Evolutionary conservation across 2,329 filamentous ascomycete species (phyloP).

Genomic region (Ophiostoma sp.): DNA sequence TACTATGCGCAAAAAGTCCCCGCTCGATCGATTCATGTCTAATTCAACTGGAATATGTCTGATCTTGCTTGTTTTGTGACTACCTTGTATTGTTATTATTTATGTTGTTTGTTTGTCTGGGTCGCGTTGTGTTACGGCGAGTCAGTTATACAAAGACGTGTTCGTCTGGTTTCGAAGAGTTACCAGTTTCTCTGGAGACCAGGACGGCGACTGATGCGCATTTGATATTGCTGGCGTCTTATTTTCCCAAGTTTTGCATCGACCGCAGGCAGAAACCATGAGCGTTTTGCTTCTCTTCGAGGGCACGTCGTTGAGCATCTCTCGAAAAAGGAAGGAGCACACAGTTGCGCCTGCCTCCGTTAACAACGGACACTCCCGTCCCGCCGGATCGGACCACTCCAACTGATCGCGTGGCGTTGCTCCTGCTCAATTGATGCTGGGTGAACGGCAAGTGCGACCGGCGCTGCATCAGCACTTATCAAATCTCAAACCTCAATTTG

Average conservation of each 20-base stretch:
- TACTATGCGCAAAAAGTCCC: slow-evolving; percentile 1
- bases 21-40: not conserved
- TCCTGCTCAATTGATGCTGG: not conserved
- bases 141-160: not conserved
- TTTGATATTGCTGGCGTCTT: not conserved
- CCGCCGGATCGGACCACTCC: not conserved
- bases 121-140: not conserved
- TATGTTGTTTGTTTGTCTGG: not conserved
- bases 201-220: not conserved
- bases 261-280: not conserved
- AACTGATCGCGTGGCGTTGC: not conserved
- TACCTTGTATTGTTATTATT: not conserved
- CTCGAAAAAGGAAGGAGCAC: not conserved
- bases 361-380: not conserved
- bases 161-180: not conserved
- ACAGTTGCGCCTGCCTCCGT: not conserved
- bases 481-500: not conserved
- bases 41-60: not conserved
- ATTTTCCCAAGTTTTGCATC: not conserved
- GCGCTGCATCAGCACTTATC: not conserved
- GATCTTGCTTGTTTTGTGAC: not conserved
- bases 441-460: slow-evolving; percentile 1
- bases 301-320: not conserved
- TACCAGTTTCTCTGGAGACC: not conserved
- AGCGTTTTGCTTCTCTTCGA: not conserved